Conservation (phyloP, 495 filamentous ascomycete genomes). For the Penicillium steckii region DNA sequence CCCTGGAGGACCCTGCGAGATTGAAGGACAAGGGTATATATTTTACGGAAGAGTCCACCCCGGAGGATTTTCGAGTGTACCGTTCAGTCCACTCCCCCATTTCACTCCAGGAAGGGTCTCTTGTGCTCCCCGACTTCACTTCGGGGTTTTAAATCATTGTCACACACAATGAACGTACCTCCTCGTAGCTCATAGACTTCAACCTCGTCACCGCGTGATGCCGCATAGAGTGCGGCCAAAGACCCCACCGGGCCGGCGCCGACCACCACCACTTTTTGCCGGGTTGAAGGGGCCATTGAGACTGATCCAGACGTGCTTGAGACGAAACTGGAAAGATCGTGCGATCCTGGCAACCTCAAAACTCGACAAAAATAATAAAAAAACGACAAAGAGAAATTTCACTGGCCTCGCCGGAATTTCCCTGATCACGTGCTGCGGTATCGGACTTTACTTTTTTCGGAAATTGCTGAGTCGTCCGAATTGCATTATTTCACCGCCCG, state of each 20-base stretch:
- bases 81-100: too few relatives aligned
- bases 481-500: too few relatives aligned
- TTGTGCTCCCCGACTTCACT: too few relatives aligned
- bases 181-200: constrained; percentile 92
- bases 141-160: too few relatives aligned
- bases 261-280: constrained; percentile 76
- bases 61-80: background rate
- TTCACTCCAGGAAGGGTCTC: too few relatives aligned
- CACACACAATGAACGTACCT: constrained; percentile 56
- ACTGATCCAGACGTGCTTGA: too few relatives aligned
- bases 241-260: constrained; percentile 93
- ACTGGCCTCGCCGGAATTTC: constrained; percentile 1
- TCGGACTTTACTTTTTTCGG: constrained; percentile 15
- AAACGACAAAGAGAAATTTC: constrained; percentile 1
- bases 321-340: too few relatives aligned
- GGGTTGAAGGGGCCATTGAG: constrained; percentile 9
- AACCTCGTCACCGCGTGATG: constrained; percentile 79
- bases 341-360: too few relatives aligned
- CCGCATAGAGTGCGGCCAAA: constrained; percentile 89
- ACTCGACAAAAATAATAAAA: too few relatives aligned
- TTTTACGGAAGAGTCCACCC: background rate
- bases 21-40: background rate
- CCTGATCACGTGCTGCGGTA: constrained; percentile 25
- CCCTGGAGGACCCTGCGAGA: too few relatives aligned
- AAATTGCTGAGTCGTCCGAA: background rate